Evolutionary conservation across 768 basidiomycete species (phyloP).

Genomic region (Saitozyma sp.): DNA sequence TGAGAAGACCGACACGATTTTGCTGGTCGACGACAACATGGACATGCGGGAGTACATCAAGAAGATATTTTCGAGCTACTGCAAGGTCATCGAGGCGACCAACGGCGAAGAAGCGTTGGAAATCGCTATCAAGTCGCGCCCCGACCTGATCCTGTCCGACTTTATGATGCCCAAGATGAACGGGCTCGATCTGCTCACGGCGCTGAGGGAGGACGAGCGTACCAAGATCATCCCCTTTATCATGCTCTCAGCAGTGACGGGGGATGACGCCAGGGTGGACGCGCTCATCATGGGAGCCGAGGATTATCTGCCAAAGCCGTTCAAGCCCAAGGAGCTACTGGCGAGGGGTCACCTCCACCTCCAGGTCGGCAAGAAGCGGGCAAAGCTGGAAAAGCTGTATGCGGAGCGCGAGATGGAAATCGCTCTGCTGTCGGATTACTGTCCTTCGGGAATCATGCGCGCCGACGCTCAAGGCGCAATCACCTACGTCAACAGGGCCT

Average conservation of each 20-base stretch:
- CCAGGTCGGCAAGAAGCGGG: conserved; percentile 54
- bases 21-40: conserved; percentile 50
- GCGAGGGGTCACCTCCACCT: conserved; percentile 55
- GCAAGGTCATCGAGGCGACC: conserved; percentile 50
- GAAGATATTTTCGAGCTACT: conserved; percentile 50
- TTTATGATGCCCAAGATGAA: conserved; percentile 52
- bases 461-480: conserved; percentile 25
- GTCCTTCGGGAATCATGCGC: conserved; percentile 46
- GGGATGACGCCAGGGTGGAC: conserved; percentile 53
- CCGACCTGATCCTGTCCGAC: conserved; percentile 53
- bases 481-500: conserved; percentile 36
- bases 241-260: conserved; percentile 50
- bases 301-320: conserved; percentile 55
- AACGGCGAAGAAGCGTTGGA: conserved; percentile 48
- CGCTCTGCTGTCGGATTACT: conserved; percentile 36
- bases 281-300: conserved; percentile 54
- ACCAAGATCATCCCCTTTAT: conserved; percentile 47
- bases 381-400: conserved; percentile 37
- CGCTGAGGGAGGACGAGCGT: conserved; percentile 34
- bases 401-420: conserved; percentile 36
- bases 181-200: conserved; percentile 38
- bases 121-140: conserved; percentile 25
- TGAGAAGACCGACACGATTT: conserved; percentile 48
- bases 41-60: conserved; percentile 53
- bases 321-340: conserved; percentile 53